Evolutionary conservation across 306 rosid species (phyloP).

Genomic region (Corylus americana): DNA sequence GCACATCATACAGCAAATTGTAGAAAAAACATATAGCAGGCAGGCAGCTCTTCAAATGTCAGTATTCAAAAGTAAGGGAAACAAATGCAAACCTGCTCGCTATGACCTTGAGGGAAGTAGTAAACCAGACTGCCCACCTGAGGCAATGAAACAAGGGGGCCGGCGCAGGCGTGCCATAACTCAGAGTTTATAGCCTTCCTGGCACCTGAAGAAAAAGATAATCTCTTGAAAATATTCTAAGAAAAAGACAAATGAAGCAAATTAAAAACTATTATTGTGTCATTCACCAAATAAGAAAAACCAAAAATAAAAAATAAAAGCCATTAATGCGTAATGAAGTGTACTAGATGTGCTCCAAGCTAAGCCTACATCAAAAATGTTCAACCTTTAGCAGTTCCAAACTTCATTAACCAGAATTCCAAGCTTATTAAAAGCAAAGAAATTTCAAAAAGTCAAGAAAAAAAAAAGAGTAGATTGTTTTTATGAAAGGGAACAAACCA

Average conservation of each 20-base stretch:
- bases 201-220: slow-evolving; percentile 48
- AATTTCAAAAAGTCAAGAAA: too few species aligned
- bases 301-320: neutral
- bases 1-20: neutral
- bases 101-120: slow-evolving; percentile 98
- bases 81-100: slow-evolving; percentile 73
- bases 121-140: slow-evolving; percentile 81
- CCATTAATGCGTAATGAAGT: neutral
- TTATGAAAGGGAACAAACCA: slow-evolving; percentile 43
- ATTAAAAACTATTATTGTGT: neutral
- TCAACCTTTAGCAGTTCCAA: neutral
- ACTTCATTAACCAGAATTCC: neutral
- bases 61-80: neutral
- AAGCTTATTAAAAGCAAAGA: neutral
- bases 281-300: neutral
- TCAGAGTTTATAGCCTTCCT: slow-evolving; percentile 80
- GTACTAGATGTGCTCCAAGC: neutral
- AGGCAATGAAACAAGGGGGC: slow-evolving; percentile 90
- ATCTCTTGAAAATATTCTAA: neutral
- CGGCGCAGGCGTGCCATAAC: slow-evolving; percentile 99
- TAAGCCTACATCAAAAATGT: neutral
- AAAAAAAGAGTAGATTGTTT: neutral
- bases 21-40: too few species aligned
- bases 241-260: neutral
- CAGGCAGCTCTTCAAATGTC: neutral